These are phyloP conservation scores for Quercus tomentella DNA, from an alignment of 331 rosid species.

Conservation along the genomic window DNA sequence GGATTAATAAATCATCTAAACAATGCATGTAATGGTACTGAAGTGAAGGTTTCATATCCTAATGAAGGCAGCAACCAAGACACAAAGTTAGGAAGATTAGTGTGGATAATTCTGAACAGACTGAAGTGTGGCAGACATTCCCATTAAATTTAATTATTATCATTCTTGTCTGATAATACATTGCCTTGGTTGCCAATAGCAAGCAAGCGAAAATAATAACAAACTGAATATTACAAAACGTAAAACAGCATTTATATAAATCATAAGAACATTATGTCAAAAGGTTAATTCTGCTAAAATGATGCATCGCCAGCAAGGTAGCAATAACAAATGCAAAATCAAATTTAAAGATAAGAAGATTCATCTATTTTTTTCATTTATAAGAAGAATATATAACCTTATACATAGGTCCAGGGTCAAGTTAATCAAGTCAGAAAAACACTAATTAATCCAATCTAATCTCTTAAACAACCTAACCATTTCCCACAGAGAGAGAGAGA, in stretches of 20 bases:
- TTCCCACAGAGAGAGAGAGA: background rate
- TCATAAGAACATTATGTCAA: background rate
- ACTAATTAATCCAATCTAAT: background rate
- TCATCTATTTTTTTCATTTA: background rate
- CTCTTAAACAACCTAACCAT: background rate
- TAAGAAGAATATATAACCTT: background rate
- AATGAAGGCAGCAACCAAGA: background rate
- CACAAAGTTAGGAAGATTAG: background rate
- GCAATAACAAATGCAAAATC: constrained; percentile 8
- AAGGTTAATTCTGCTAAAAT: background rate
- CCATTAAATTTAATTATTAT: constrained; percentile 3
- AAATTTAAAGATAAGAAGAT: background rate
- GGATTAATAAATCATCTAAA: background rate
- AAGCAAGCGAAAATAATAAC: background rate
- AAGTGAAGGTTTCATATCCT: background rate
- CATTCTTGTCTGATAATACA: background rate
- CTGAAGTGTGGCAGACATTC: background rate
- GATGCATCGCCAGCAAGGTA: background rate
- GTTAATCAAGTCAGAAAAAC: background rate
- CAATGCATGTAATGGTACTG: background rate
- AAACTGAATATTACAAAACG: background rate
- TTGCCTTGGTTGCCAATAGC: background rate
- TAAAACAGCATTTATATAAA: background rate
- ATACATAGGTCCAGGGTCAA: background rate
- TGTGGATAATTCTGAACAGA: background rate